phyloP scores from a whole-genome alignment of 805 yeast genomes.

The Lachancea lanzarotensis region DNA sequence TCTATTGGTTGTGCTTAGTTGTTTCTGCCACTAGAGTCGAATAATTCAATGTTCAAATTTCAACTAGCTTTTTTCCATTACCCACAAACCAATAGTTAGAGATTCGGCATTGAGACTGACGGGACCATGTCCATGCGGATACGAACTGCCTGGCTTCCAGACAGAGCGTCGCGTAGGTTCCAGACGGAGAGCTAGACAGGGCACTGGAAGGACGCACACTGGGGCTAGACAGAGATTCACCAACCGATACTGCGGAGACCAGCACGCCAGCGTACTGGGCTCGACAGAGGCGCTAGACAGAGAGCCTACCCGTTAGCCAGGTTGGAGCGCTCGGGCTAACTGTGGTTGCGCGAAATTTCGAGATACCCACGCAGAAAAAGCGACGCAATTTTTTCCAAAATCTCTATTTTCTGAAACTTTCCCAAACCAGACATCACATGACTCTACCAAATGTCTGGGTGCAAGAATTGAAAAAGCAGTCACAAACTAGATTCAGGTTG shows the following conservation, averaged over 20 bases:
- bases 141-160: not conserved
- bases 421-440: no score
- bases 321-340: not conserved
- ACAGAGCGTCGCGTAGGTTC: not conserved
- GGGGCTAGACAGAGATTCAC: constrained; percentile 2
- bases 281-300: constrained; percentile 1
- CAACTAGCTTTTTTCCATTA: constrained; percentile 6
- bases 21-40: constrained; percentile 1
- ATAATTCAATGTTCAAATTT: constrained; percentile 6
- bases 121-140: not conserved
- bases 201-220: not conserved
- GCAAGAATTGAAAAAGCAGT: not conserved
- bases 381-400: not conserved
- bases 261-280: not conserved
- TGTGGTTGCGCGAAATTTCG: no score
- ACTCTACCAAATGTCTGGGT: not conserved
- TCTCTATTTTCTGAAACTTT: not conserved
- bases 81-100: not conserved
- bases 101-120: constrained; percentile 1
- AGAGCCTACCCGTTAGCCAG: not conserved
- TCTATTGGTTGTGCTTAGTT: constrained; percentile 26
- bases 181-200: not conserved
- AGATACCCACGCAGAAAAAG: not conserved
- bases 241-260: not conserved
- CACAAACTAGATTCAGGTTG: not conserved